A percentile compares a stretch with the other conserved stretches of the same genome.
These are phyloP conservation scores for Stenocarpella maydis DNA, from an alignment of 2,329 filamentous ascomycete genomes.

Conservation along the genomic window DNA sequence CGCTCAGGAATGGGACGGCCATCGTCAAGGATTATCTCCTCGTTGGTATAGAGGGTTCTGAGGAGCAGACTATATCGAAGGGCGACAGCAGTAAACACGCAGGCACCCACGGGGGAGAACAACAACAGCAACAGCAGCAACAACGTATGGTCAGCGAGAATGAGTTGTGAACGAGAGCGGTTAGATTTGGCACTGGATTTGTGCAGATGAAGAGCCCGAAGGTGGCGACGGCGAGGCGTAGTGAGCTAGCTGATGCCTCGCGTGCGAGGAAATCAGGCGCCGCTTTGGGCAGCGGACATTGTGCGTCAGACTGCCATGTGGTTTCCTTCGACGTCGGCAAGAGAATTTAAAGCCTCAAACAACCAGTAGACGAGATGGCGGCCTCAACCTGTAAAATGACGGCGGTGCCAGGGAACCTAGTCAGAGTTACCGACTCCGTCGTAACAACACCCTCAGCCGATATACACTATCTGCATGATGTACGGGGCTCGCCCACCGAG, in stretches of 20 bases:
- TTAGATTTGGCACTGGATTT: background rate
- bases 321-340: background rate
- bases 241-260: background rate
- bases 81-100: background rate
- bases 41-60: slow-evolving; percentile 32
- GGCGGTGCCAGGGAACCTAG: background rate
- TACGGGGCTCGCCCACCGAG: background rate
- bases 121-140: background rate
- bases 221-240: no score
- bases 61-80: background rate
- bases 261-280: background rate
- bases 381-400: no score
- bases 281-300: background rate
- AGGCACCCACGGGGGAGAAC: background rate
- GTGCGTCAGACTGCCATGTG: background rate
- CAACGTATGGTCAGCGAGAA: background rate
- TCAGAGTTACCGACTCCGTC: background rate
- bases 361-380: background rate
- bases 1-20: slow-evolving; percentile 36
- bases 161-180: slow-evolving; percentile 12
- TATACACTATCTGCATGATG: background rate
- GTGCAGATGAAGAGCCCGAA: background rate
- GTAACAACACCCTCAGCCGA: background rate
- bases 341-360: background rate
- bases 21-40: slow-evolving; percentile 38